Evolutionary conservation across 345 rosid species (phyloP), one percentile per base, ranked within the genome.

Genomic region (Excoecaria cochinchinensis): DNA sequence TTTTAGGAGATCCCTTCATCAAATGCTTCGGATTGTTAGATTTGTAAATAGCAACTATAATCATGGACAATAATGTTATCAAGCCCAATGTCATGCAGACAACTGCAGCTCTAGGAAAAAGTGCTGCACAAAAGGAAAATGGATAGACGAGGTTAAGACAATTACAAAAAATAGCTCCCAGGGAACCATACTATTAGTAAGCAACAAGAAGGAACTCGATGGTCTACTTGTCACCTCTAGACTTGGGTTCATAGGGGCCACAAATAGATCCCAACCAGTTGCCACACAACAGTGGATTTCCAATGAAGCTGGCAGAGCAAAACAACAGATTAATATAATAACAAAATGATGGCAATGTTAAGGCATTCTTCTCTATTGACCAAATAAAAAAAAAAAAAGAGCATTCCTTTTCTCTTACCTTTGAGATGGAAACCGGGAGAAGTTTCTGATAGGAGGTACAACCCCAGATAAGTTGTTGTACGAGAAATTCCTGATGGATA

Each of bases 201-300:
- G 7, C 11, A 46, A 19, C 8, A 47, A 58, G 4, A 38, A 6
- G 65, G 10, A 14, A 13, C 1, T 1, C 0, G 21, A 9, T 2
- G 9, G 40, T 36, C n/a, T 4, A 62, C 50, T 6, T 40, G 36
- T 50, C 81, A 93, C 99, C 94, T 89, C 60, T 85, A 22, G 90
- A 59, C 77, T 85, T 93, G 1, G 83, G 81, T 6, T 71, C 71
- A 46, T 81, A 81, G 47, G 88, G 90, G 58, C 85, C 88, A 70
- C 98, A 93, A 8, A 89, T 80, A 16, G 97, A 90, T 62, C 97
- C 98, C 60, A 83, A 67, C 98, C 99, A 93, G 50, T 89, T 78
- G 46, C 98, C 98, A 59, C 97, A 90, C 3, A 96, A 84, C 44
- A 90, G 84, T 2, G 93, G 91, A 77, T 96, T 96, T 48, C 98